Evolutionary conservation across 1,284 basidiomycete genomes (phyloP).

Genomic region (Ceratobasidium sp.): DNA sequence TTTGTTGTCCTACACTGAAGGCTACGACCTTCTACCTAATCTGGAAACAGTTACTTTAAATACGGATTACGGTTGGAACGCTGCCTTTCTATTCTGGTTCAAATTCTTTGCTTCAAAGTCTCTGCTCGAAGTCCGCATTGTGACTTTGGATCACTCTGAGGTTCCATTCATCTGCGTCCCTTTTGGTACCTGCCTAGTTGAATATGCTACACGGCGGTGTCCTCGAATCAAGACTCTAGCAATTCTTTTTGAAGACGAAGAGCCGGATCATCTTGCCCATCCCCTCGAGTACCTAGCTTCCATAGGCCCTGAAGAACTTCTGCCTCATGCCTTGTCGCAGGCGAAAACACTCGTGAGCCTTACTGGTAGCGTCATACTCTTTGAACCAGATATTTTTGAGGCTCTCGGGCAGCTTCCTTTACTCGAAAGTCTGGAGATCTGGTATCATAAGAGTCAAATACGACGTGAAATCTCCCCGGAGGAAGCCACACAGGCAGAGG

Average conservation of each 20-base stretch:
- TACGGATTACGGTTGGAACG: background rate
- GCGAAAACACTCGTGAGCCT: background rate
- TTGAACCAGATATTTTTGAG: background rate
- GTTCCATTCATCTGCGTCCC: background rate
- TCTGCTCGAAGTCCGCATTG: background rate
- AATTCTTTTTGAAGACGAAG: background rate
- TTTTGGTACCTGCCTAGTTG: background rate
- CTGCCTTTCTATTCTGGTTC: background rate
- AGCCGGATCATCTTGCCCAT: background rate
- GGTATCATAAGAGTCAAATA: background rate
- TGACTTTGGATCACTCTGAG: background rate
- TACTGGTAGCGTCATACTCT: background rate
- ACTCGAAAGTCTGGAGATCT: background rate
- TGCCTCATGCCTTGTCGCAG: background rate
- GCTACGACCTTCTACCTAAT: slow-evolving; percentile 3
- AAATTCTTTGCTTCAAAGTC: background rate
- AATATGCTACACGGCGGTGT: background rate
- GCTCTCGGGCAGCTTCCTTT: slow-evolving; percentile 7
- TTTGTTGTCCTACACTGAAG: background rate
- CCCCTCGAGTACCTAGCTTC: background rate
- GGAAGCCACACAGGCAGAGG: background rate
- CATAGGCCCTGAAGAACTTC: background rate
- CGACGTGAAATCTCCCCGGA: background rate
- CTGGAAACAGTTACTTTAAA: background rate
- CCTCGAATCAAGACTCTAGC: background rate